Conservation (phyloP, 495 filamentous ascomycete genomes). For the Penicillium subrubescens region DNA sequence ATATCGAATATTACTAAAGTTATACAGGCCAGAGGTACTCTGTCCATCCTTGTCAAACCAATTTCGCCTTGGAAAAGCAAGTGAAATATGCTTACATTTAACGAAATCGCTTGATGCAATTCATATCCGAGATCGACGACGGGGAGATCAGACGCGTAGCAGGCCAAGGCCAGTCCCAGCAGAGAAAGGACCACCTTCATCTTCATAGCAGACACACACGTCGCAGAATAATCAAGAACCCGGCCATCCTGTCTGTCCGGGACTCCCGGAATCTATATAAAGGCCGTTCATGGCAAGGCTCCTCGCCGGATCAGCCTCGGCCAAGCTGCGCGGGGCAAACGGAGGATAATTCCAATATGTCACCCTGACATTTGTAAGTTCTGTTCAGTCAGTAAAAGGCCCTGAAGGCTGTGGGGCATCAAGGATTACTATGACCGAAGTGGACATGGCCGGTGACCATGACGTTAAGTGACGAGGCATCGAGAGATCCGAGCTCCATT, state of each 20-base stretch:
- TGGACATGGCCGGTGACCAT: not conserved
- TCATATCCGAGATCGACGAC: conserved; percentile 55
- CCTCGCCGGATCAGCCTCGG: not conserved
- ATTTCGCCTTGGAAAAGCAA: not conserved
- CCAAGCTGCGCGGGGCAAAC: not conserved
- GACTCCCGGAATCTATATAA: not conserved
- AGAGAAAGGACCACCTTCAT: conserved; percentile 13
- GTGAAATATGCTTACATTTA: conserved; percentile 35
- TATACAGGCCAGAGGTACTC: conserved; percentile 45
- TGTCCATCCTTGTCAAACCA: conserved; percentile 7
- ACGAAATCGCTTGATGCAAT: conserved; percentile 47
- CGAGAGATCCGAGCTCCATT: conserved; percentile 2
- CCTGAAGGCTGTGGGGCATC: not conserved
- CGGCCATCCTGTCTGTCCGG: not conserved
- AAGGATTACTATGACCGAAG: not conserved
- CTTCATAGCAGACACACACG: not conserved
- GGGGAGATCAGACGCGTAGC: conserved; percentile 35
- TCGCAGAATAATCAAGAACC: not conserved
- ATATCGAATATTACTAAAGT: conserved; percentile 63
- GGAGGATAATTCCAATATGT: not conserved
- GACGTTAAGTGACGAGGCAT: not conserved
- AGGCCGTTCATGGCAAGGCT: not conserved
- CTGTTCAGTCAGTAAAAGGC: not conserved
- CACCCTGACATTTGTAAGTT: no score
- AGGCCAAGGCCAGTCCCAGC: conserved; percentile 20